Evolutionary conservation across 2,329 filamentous ascomycete species (phyloP).

Genomic region (Juglanconis juglandina): DNA sequence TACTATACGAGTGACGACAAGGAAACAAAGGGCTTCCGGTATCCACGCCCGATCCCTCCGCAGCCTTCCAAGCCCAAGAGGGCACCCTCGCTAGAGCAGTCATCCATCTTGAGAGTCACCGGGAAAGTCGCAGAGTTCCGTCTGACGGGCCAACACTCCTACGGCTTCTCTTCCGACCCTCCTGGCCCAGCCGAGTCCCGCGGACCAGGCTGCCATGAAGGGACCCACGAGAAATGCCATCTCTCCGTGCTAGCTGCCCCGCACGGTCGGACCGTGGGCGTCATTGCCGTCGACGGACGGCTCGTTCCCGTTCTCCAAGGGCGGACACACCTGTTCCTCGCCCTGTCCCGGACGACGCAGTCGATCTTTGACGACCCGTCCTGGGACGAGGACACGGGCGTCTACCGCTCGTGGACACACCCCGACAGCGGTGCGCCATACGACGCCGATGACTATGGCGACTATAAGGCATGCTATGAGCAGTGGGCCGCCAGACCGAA

Average conservation of each 20-base stretch:
- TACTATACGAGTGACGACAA: conserved; percentile 1
- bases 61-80: no score
- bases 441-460: neutral
- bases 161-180: neutral
- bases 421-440: neutral
- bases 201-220: neutral
- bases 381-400: conserved; percentile 2
- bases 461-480: no score
- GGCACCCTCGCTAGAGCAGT: no score
- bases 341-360: conserved; percentile 4
- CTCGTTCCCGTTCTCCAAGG: neutral
- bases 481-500: no score
- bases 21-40: neutral
- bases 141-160: neutral
- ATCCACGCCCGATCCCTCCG: neutral
- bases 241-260: conserved; percentile 5
- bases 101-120: no score
- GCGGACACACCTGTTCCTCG: conserved; percentile 7
- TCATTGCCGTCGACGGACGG: neutral
- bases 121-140: neutral
- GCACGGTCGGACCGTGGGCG: conserved; percentile 1
- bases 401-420: conserved; percentile 8
- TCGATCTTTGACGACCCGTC: conserved; percentile 1
- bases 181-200: no score
- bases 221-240: neutral